Percentiles rank a stretch among this genome's conserved stretches.
phyloP scores from a whole-genome alignment of 768 basidiomycete genomes.

The Mycena rosella region DNA sequence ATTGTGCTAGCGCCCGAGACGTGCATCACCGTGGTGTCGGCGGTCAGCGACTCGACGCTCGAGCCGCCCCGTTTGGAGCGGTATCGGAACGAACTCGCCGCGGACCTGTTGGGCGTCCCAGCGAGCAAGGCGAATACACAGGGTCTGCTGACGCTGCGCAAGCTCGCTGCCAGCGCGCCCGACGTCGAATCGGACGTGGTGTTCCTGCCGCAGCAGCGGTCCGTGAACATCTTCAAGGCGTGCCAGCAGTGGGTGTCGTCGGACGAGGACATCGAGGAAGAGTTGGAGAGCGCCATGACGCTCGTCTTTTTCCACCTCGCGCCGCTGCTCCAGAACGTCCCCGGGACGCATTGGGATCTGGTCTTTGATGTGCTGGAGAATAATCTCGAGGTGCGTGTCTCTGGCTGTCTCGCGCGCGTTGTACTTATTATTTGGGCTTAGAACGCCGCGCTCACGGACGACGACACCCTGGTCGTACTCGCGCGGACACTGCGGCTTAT shows the following conservation, averaged over 20 bases:
- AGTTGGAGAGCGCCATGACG: conserved; percentile 84
- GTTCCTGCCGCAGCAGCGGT: conserved; percentile 87
- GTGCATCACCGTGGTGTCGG: conserved; percentile 72
- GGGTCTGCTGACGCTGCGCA: conserved; percentile 77
- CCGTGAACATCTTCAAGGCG: conserved; percentile 88
- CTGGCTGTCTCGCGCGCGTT: not conserved
- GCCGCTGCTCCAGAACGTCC: conserved; percentile 88
- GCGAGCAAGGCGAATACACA: conserved; percentile 72
- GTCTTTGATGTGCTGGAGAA: conserved; percentile 91
- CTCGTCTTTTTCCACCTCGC: conserved; percentile 80
- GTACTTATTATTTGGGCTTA: conserved; percentile 40
- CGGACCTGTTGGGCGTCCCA: conserved; percentile 77
- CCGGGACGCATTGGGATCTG: conserved; percentile 93
- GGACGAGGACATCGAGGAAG: conserved; percentile 77
- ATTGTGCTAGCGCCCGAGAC: conserved; percentile 72
- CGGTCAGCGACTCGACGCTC: conserved; percentile 70
- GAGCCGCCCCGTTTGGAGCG: conserved; percentile 82
- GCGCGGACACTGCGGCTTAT: conserved; percentile 79
- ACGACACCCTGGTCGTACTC: conserved; percentile 70
- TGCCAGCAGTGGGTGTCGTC: conserved; percentile 84
- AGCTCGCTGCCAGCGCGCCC: conserved; percentile 81
- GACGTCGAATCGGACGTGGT: conserved; percentile 81
- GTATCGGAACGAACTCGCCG: conserved; percentile 91
- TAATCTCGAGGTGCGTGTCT: conserved; percentile 80
- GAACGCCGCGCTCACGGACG: conserved; percentile 73